Evolutionary conservation across 169 alveolate species (phyloP).

Genomic region (Amoebophrya sp.): DNA sequence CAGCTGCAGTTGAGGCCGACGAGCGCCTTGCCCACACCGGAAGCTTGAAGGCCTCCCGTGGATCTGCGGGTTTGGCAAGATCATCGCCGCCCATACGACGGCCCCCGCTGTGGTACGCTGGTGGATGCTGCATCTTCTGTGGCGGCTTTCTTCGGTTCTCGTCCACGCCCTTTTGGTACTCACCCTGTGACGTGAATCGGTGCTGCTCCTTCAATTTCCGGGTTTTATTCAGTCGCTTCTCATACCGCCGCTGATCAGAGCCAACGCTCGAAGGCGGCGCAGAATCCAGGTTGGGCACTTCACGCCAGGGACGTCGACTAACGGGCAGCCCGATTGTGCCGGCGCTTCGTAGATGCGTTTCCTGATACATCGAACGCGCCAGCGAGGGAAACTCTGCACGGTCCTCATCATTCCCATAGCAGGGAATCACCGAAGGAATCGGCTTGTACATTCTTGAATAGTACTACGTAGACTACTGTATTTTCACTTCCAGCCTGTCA

Average conservation of each 20-base stretch:
- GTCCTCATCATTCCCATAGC: neutral
- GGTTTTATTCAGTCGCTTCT: neutral
- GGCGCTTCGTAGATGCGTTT: neutral
- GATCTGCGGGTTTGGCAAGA: neutral
- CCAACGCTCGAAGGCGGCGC: neutral
- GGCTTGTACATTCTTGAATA: neutral
- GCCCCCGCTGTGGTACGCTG: neutral
- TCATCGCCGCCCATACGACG: neutral
- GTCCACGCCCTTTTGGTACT: neutral
- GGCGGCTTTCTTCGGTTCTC: neutral
- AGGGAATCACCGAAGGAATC: neutral
- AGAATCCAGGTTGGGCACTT: neutral
- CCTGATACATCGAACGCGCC: neutral
- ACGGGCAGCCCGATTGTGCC: neutral
- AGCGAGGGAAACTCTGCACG: neutral
- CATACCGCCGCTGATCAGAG: neutral
- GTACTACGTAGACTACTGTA: too few relatives aligned
- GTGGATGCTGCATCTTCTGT: neutral
- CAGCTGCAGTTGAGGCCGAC: neutral
- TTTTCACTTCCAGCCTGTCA: too few relatives aligned
- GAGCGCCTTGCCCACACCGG: neutral
- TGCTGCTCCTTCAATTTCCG: neutral
- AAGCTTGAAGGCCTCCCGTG: neutral
- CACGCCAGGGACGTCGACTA: neutral
- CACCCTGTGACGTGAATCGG: neutral